Evolutionary conservation across 2,329 filamentous ascomycete genomes (phyloP), one percentile per base, ranked within the genome.

Genomic region (Apiospora phragmitis): DNA sequence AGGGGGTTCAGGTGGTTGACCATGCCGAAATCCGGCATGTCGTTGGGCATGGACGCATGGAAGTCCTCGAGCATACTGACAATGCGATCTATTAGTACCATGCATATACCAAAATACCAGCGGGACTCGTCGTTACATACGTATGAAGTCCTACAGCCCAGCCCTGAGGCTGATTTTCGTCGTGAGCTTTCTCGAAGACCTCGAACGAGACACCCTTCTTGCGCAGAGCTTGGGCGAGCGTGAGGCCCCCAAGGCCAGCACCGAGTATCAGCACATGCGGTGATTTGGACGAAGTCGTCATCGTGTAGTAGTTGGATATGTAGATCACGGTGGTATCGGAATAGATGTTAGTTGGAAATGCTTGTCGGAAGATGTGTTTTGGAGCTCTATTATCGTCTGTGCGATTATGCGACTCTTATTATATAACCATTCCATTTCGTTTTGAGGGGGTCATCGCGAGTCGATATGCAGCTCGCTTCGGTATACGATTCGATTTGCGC

Each of bases 1-100:
- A 75, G 38, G 3, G 74, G 74, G 8, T 14, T 29, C 8, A 75
- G 29, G 42, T 75, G 74, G 47, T 71, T 68, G 24, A 74, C 71
- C 45, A 72, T 68, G 18, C 70, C 71, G 7, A 75, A 68, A n/a
- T 72, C 71, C 12, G 73, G 72, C 70, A 75, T 68, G 65, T 74
- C 73, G 29, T 32, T 29, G 4, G 67, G 45, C 67, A 68, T 68
- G 45, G 67, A 68, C 5, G 29, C 67, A 8, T 68, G 45, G 45
- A 68, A 29, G 45, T 68, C 67, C 4, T 55, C 45, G 16, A 68
- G 29, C 67, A 68, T 68, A 35, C 66, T 38, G 9, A 9, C 26
- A 16, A 18, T 55, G 11, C 29, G 43, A 11, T n/a, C n/a, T 49
- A 24, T 49, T 7, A 51, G 47, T 12, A 24, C 47, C 11, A 49